Percentiles rank a stretch among this genome's conserved stretches.
These are phyloP conservation scores for Aquilaria yunnanensis DNA, from an alignment of 345 rosid species.

Conservation along the genomic window DNA sequence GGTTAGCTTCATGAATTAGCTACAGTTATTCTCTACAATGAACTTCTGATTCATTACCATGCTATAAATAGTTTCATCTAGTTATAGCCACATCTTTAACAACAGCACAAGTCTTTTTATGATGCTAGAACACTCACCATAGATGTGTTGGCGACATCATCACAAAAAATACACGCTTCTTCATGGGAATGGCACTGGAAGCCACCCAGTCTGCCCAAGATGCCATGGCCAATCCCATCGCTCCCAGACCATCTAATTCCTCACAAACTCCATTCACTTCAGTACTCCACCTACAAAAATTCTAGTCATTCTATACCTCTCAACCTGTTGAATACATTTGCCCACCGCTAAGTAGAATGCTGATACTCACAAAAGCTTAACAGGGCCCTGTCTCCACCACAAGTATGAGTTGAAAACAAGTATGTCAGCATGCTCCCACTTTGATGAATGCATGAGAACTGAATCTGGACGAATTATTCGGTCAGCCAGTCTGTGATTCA, in stretches of 20 bases:
- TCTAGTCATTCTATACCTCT: neutral
- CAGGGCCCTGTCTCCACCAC: conserved; percentile 99
- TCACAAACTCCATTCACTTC: conserved; percentile 66
- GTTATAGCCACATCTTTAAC: neutral
- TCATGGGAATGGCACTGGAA: conserved; percentile 36
- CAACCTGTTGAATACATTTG: neutral
- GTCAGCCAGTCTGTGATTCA: conserved; percentile 71
- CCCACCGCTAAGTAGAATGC: conserved; percentile 8
- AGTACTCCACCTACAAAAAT: conserved; percentile 70
- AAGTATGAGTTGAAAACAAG: conserved; percentile 84
- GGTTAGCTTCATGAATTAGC: too few species aligned
- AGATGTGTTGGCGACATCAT: conserved; percentile 97
- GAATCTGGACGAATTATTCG: conserved; percentile 88
- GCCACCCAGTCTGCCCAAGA: conserved; percentile 92
- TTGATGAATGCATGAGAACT: conserved; percentile 75
- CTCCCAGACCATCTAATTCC: conserved; percentile 62
- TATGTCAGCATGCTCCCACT: conserved; percentile 91
- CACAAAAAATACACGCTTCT: conserved; percentile 66
- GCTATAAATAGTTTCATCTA: neutral
- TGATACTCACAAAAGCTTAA: conserved; percentile 65
- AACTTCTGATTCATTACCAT: too few species aligned
- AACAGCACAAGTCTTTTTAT: neutral
- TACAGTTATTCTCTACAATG: too few species aligned
- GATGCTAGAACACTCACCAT: conserved; percentile 33
- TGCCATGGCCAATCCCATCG: conserved; percentile 91